Evolutionary conservation across 306 rosid species (phyloP).

Genomic region (Gastrolobium bilobum): DNA sequence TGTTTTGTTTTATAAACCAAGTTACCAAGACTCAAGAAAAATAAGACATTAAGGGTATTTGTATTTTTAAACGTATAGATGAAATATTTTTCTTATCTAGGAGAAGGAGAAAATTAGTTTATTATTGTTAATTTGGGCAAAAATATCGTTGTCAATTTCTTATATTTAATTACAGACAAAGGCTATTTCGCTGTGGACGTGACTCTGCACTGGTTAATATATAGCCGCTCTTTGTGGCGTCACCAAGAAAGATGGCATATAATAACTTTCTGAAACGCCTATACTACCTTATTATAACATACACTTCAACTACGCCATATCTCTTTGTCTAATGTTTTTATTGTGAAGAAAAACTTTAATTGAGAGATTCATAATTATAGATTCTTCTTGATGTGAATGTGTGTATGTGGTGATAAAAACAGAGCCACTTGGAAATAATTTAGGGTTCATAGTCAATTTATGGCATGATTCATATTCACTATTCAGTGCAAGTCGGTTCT

Average conservation of each 20-base stretch:
- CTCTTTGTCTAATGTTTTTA: not conserved
- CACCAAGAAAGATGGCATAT: conserved; percentile 36
- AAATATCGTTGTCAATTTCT: conserved; percentile 1
- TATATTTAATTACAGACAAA: not conserved
- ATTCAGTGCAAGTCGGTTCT: conserved; percentile 39
- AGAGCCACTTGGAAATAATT: conserved; percentile 41
- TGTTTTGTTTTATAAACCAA: not conserved
- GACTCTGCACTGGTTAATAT: conserved; percentile 18
- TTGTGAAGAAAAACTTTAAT: conserved; percentile 30
- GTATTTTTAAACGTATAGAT: not conserved
- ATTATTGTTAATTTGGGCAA: not conserved
- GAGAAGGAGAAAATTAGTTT: not conserved
- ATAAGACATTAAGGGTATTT: not conserved
- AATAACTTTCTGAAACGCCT: conserved; percentile 42
- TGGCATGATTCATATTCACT: conserved; percentile 47
- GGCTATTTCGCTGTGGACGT: conserved; percentile 23
- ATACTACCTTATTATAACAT: conserved; percentile 1
- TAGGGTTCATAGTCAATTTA: conserved; percentile 41
- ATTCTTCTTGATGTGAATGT: conserved; percentile 46
- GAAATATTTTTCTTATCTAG: conserved; percentile 1
- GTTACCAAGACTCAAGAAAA: not conserved
- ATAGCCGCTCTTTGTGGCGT: conserved; percentile 22
- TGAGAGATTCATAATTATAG: conserved; percentile 32
- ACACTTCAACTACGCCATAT: conserved; percentile 35
- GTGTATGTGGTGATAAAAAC: conserved; percentile 43